These are phyloP conservation scores for Neophaeococcomyces mojaviensis DNA, from an alignment of 2,329 filamentous ascomycete species.

Conservation along the genomic window DNA sequence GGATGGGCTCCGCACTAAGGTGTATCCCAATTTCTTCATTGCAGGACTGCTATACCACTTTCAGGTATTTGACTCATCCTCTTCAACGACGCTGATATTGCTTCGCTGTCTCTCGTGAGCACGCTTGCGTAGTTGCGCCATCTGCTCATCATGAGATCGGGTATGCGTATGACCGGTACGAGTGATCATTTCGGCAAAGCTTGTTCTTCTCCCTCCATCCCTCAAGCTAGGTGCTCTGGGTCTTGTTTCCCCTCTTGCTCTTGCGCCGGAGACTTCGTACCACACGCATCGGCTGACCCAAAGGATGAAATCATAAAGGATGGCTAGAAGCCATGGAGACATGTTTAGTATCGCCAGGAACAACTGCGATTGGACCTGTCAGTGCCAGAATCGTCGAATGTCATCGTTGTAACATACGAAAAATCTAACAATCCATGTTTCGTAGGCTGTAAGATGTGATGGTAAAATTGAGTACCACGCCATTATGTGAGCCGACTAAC, in stretches of 20 bases:
- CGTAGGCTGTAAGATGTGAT: slow-evolving; percentile 47
- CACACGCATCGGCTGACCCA: slow-evolving; percentile 53
- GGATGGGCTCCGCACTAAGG: too few species aligned
- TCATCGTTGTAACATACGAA: slow-evolving; percentile 45
- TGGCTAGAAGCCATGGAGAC: slow-evolving; percentile 54
- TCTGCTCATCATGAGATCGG: not conserved
- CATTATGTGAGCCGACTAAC: slow-evolving; percentile 37
- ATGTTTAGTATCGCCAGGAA: slow-evolving; percentile 54
- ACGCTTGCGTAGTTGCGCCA: not conserved
- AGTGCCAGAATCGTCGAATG: slow-evolving; percentile 3
- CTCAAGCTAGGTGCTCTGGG: slow-evolving; percentile 56
- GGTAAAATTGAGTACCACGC: slow-evolving; percentile 60
- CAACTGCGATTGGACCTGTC: slow-evolving; percentile 40
- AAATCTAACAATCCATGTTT: slow-evolving; percentile 54
- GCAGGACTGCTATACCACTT: too few species aligned
- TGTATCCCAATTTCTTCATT: too few species aligned
- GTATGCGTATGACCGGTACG: not conserved
- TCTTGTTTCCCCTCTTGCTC: slow-evolving; percentile 51
- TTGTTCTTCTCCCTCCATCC: slow-evolving; percentile 29
- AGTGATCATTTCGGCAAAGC: slow-evolving; percentile 13
- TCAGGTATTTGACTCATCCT: too few species aligned
- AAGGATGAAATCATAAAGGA: slow-evolving; percentile 57
- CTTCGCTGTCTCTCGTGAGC: not conserved
- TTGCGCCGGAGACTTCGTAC: slow-evolving; percentile 53
- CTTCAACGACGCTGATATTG: not conserved